Conservation (phyloP, 2,329 filamentous ascomycete species). For the Paraphoma sp. region DNA sequence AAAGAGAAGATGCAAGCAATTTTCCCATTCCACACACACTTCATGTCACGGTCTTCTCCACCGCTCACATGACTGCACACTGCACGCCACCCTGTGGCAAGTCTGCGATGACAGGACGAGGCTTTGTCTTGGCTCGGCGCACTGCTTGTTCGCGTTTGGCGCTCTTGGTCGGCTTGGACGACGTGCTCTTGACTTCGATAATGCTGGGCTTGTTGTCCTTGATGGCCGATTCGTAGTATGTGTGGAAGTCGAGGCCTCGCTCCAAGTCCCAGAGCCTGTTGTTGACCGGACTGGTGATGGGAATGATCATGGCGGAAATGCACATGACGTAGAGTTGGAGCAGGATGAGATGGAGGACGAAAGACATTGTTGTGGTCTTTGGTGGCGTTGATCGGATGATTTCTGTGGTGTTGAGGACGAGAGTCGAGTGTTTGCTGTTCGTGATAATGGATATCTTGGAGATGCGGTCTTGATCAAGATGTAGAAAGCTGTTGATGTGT, state of each 20-base stretch:
- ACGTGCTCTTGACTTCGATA: not conserved
- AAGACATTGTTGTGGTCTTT: not conserved
- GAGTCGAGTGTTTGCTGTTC: not conserved
- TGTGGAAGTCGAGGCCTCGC: not conserved
- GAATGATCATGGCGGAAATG: not conserved
- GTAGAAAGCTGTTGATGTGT: not conserved
- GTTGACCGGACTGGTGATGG: not conserved
- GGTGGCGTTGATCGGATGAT: not conserved
- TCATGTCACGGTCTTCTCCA: too few species aligned
- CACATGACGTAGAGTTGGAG: not conserved
- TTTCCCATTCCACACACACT: too few species aligned
- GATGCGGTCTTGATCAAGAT: not conserved
- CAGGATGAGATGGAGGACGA: not conserved
- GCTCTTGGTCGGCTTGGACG: not conserved
- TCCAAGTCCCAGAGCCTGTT: not conserved
- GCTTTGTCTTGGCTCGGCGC: not conserved
- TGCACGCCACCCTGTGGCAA: conserved; percentile 4
- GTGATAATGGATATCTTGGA: not conserved
- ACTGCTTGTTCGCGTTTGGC: not conserved
- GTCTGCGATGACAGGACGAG: not conserved
- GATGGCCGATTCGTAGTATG: not conserved
- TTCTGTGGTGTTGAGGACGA: not conserved
- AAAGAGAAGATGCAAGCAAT: too few species aligned
- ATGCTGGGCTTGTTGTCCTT: not conserved
- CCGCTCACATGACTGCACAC: conserved; percentile 9